Percentiles rank a stretch among this genome's conserved stretches.
phyloP scores from a whole-genome alignment of 2,329 filamentous ascomycete species.

The Thielaviopsis punctulata region DNA sequence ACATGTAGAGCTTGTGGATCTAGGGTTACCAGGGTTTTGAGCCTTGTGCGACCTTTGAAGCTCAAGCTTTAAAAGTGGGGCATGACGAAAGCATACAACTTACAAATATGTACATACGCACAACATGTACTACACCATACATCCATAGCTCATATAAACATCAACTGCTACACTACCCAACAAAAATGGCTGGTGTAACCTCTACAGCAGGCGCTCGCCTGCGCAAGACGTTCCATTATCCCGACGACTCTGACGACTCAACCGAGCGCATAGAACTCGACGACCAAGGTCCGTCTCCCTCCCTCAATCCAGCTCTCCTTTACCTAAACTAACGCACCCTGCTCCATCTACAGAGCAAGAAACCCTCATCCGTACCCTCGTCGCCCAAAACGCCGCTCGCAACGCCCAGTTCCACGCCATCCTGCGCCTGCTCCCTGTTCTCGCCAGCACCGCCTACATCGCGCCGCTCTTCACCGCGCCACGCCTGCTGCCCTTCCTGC shows the following conservation, averaged over 20 bases:
- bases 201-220: conserved; percentile 34
- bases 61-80: background rate
- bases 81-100: background rate
- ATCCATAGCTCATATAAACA: too few relatives aligned
- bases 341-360: conserved; percentile 44
- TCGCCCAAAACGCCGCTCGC: conserved; percentile 35
- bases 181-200: background rate
- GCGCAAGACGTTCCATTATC: conserved; percentile 64
- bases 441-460: conserved; percentile 38
- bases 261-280: conserved; percentile 46
- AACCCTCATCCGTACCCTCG: conserved; percentile 37
- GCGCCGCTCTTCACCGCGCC: conserved; percentile 23
- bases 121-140: too few relatives aligned
- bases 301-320: conserved; percentile 1
- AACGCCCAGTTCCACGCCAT: conserved; percentile 39
- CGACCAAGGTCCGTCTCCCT: conserved; percentile 43
- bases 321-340: background rate
- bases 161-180: background rate
- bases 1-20: too few relatives aligned
- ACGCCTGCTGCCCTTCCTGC: conserved; percentile 23
- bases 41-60: background rate
- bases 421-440: conserved; percentile 43
- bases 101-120: too few relatives aligned
- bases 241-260: conserved; percentile 36
- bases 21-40: background rate